Evolutionary conservation across 345 rosid genomes (phyloP), one percentile per base, ranked within the genome.

Genomic region (Abelmoschus esculentus): DNA sequence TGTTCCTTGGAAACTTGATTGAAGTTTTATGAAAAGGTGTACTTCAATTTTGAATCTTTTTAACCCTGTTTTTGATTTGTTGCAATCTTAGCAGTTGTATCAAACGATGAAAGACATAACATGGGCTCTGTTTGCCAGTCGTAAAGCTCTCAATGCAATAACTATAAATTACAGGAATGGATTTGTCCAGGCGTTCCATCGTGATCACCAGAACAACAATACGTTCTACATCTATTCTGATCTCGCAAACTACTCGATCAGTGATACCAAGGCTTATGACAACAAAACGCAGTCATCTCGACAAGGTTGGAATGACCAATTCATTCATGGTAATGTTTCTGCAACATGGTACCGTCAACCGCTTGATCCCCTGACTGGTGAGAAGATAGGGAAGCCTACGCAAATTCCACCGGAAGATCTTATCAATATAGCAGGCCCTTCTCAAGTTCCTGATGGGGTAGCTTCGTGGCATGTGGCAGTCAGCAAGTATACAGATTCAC

Each of bases 391-490:
- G 17, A 95, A 95, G 79, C 82, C 92, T 15, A 78, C 60, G 65
- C 79, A 80, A 69, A 82, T 95, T 34, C 92, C 86, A 29, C 98
- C 99, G 0, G 97, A 95, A 66, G 99, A 91, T 78, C 87, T 91
- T 15, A 95, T 95, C 79, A 87, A 86, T 67, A 95, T 95, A 22
- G 99, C 99, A 0, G 91, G 99, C 52, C 81, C 89, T 67, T 91
- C 99, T 14, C 91, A 90, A 74, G 98, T 95, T 2, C 91, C 96
- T 2, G 98, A 90, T 73, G 98, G 99, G 26, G 90, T 81, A 62
- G 99, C 99, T 74, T 88, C 99, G 46, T 95, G 99, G 99, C 96
- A 95, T 54, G 99, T 88, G 2, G 91, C 97, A 14, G 99, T 95
- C 15, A 95, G 96, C 87, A 91, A 91, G 85, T 86, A 72, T 64